Conservation (phyloP, 2,329 filamentous ascomycete species). For the Aurifilum marmelostoma region DNA sequence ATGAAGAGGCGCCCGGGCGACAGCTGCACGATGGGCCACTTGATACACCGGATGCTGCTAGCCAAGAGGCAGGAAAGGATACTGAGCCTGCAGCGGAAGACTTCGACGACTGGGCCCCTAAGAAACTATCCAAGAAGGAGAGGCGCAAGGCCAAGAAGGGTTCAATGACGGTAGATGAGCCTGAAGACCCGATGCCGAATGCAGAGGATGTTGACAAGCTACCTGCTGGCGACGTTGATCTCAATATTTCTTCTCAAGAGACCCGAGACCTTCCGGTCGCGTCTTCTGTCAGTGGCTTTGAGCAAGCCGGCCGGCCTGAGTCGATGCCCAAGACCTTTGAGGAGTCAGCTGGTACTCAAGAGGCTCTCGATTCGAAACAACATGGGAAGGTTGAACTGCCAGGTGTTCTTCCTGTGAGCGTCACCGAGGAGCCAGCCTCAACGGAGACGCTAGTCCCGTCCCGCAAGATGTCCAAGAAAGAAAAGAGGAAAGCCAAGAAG, state of each 20-base stretch:
- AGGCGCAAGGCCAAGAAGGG: constrained; percentile 27
- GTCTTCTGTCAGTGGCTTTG: neutral
- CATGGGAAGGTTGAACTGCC: neutral
- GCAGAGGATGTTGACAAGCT: constrained; percentile 1
- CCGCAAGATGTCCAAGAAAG: constrained; percentile 31
- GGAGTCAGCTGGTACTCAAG: neutral
- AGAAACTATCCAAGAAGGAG: constrained; percentile 39
- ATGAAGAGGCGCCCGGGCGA: constrained; percentile 4
- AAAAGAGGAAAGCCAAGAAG: constrained; percentile 36
- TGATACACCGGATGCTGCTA: neutral
- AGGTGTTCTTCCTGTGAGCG: neutral
- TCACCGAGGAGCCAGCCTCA: neutral
- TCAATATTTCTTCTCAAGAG: neutral
- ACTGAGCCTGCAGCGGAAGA: constrained; percentile 29
- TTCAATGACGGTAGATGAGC: constrained; percentile 11
- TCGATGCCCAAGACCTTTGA: neutral
- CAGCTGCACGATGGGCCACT: neutral
- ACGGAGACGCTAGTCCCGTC: constrained; percentile 15
- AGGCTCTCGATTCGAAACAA: neutral
- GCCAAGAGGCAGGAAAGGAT: constrained; percentile 4
- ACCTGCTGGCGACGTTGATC: neutral
- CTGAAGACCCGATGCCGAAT: constrained; percentile 3
- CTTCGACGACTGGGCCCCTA: constrained; percentile 29
- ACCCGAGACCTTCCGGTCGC: constrained; percentile 3
- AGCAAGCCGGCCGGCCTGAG: constrained; percentile 3